phyloP scores from a whole-genome alignment of 2,329 filamentous ascomycete genomes.

The Aspergillus neotritici region DNA sequence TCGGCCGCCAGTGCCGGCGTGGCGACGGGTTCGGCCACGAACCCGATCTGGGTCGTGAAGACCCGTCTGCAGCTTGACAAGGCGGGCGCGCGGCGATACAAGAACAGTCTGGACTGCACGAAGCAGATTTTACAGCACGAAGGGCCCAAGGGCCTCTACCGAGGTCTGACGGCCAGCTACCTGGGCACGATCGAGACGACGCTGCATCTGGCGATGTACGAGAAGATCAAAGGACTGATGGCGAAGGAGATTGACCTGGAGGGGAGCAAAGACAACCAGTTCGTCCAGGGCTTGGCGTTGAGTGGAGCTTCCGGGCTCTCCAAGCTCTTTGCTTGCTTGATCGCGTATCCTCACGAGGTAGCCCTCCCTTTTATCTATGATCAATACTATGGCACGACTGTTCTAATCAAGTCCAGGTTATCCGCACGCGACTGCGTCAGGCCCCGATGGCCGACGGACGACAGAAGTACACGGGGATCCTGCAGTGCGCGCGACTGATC shows the following conservation, averaged over 20 bases:
- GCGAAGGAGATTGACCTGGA: conserved; percentile 11
- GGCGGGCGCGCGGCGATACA: conserved; percentile 35
- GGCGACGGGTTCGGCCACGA: conserved; percentile 33
- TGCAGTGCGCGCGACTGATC: conserved; percentile 31
- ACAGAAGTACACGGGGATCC: conserved; percentile 32
- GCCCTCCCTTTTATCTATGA: background rate
- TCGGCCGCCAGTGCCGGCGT: conserved; percentile 33
- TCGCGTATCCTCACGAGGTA: conserved; percentile 35
- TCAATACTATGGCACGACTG: background rate
- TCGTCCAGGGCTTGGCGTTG: conserved; percentile 14
- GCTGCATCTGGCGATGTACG: conserved; percentile 33
- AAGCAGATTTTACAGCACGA: conserved; percentile 77
- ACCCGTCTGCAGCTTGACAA: conserved; percentile 57
- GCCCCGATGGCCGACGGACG: conserved; percentile 31
- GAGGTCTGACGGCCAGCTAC: conserved; percentile 72
- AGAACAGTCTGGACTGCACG: conserved; percentile 60
- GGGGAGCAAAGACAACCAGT: conserved; percentile 9
- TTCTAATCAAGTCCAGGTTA: conserved; percentile 20
- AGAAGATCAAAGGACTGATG: conserved; percentile 29
- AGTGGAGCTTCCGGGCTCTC: conserved; percentile 32
- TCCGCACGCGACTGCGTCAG: conserved; percentile 32
- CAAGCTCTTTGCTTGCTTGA: conserved; percentile 29
- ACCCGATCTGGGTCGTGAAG: conserved; percentile 53
- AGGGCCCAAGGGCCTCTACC: conserved; percentile 78
- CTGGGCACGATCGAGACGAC: conserved; percentile 33